Evolutionary conservation across 2,329 filamentous ascomycete genomes (phyloP).

Genomic region (Tolypocladium inflatum): DNA sequence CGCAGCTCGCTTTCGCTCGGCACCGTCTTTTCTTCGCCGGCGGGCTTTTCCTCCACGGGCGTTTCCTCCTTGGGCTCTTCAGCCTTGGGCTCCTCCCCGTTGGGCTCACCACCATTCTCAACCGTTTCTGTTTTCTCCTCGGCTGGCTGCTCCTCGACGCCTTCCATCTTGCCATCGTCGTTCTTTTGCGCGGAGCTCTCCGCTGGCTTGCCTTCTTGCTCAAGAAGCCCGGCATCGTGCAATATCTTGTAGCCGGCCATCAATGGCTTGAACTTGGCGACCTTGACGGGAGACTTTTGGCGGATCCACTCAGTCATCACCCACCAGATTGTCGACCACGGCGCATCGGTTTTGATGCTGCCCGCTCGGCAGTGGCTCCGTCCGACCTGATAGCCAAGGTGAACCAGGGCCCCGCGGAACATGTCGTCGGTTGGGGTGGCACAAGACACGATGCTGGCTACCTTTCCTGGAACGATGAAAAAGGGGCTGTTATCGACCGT

Average conservation of each 20-base stretch:
- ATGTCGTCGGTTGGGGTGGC: constrained; percentile 69
- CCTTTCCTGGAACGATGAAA: constrained; percentile 67
- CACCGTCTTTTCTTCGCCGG: constrained; percentile 9
- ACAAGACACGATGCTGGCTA: constrained; percentile 72
- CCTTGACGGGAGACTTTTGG: constrained; percentile 70
- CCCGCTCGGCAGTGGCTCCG: constrained; percentile 84
- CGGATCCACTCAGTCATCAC: constrained; percentile 86
- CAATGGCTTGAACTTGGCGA: constrained; percentile 57
- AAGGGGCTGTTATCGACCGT: constrained; percentile 69
- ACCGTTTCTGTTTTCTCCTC: constrained; percentile 4
- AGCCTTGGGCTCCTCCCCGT: constrained; percentile 10
- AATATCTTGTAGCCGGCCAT: constrained; percentile 66
- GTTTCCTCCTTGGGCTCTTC: constrained; percentile 7
- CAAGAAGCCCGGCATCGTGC: constrained; percentile 25
- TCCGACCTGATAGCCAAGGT: constrained; percentile 72
- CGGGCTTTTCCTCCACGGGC: constrained; percentile 11
- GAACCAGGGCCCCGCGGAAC: constrained; percentile 70
- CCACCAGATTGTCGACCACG: constrained; percentile 85
- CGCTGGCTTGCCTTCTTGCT: constrained; percentile 15
- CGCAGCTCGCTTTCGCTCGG: constrained; percentile 32
- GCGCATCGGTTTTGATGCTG: constrained; percentile 87
- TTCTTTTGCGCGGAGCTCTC: constrained; percentile 17
- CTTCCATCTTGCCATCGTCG: constrained; percentile 9
- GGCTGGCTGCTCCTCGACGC: constrained; percentile 3
- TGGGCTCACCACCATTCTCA: neutral